phyloP scores from a whole-genome alignment of 345 rosid genomes.

The Euphorbia tirucalli region DNA sequence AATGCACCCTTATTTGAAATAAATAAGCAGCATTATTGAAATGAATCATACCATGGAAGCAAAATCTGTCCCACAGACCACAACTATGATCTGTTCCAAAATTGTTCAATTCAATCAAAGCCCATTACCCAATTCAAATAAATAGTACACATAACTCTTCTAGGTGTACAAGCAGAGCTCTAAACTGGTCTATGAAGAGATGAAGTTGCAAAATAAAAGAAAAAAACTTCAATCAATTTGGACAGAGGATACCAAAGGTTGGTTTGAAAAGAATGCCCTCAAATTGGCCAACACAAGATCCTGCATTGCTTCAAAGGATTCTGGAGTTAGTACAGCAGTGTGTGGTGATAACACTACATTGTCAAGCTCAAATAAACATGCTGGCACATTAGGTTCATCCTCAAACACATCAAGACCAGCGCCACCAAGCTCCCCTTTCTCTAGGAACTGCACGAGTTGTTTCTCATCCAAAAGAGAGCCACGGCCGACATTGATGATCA shows the following conservation, averaged over 20 bases:
- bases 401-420: conserved; percentile 29
- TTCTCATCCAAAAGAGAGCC: conserved; percentile 24
- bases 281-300: conserved; percentile 16
- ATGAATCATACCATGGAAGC: too few species aligned
- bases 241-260: conserved; percentile 8
- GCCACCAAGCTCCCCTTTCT: conserved; percentile 22
- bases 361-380: conserved; percentile 9
- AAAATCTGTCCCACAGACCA: too few species aligned
- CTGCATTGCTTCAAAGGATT: conserved; percentile 16
- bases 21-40: too few species aligned
- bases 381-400: conserved; percentile 21
- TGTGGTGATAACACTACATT: conserved; percentile 27
- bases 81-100: too few species aligned
- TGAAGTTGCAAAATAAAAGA: not conserved
- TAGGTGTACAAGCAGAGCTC: not conserved
- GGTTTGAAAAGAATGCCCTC: conserved; percentile 23
- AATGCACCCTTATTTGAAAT: too few species aligned
- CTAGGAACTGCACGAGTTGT: conserved; percentile 15
- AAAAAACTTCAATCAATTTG: not conserved
- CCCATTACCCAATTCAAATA: too few species aligned
- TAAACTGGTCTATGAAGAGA: not conserved
- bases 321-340: conserved; percentile 13
- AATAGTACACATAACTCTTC: too few species aligned
- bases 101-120: too few species aligned
- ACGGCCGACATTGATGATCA: conserved; percentile 23